phyloP scores from a whole-genome alignment of 208 protist species.

The Leptomonas pyrrhocoris region DNA sequence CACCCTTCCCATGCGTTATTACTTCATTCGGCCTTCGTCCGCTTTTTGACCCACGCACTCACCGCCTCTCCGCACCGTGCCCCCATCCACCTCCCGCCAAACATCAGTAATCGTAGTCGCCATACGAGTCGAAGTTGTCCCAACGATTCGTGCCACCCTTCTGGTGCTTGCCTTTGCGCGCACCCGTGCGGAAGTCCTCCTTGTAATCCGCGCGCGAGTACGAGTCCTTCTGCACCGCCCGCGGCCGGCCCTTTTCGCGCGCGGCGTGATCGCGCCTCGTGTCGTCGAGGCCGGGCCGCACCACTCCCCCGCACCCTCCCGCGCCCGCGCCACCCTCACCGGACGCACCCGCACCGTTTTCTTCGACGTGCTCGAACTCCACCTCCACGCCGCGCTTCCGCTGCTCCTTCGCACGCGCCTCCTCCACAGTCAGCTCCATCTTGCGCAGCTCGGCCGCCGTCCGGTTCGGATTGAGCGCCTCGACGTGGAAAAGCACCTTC shows the following conservation, averaged over 20 bases:
- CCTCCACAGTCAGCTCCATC: conserved; percentile 57
- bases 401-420: conserved; percentile 46
- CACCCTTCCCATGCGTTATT: too few relatives aligned
- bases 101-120: conserved; percentile 48
- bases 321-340: background rate
- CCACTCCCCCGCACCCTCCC: too few relatives aligned
- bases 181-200: conserved; percentile 43
- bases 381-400: conserved; percentile 42
- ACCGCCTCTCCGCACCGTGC: too few relatives aligned
- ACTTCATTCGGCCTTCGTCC: too few relatives aligned
- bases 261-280: conserved; percentile 11
- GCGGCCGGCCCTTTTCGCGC: conserved; percentile 21
- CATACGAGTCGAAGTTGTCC: conserved; percentile 43
- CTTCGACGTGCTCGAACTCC: conserved; percentile 33
- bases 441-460: conserved; percentile 50
- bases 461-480: conserved; percentile 48
- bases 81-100: background rate
- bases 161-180: conserved; percentile 72
- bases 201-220: conserved; percentile 67
- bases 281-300: background rate
- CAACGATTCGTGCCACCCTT: conserved; percentile 64
- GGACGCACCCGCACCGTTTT: conserved; percentile 1
- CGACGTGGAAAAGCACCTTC: conserved; percentile 55
- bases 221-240: conserved; percentile 17
- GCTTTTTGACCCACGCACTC: too few relatives aligned